Evolutionary conservation across 1,284 basidiomycete genomes (phyloP), one percentile per base, ranked within the genome.

Genomic region (Leccinum variabile): DNA sequence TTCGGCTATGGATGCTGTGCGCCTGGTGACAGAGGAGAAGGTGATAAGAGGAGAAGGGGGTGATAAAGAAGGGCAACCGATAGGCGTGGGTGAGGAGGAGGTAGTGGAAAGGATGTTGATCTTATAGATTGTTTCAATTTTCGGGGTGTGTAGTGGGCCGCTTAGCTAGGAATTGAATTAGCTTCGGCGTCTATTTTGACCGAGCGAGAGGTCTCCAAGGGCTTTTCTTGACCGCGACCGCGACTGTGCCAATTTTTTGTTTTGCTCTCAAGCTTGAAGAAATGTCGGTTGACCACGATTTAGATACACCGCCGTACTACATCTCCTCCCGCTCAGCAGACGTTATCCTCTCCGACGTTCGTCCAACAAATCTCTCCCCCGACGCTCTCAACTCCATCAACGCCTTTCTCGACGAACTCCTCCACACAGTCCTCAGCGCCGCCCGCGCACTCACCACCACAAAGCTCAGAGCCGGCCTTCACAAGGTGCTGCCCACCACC

Each of bases 281-380:
- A 56, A 73, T 76, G 74, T 61, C 44, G 32, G 50, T 58, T 44
- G 41, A 18, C n/a, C n/a, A 44, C 41, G 72, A 69, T 55, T 41
- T 57, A 59, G 66, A 63, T 50, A 57, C 55, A 59, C 84, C 84
- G 60, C 89, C 90, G 5, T 80, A 77, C 57, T 95, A 92, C 77
- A 86, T 96, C 67, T 92, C 90, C 39, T 76, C 86, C 22, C 84
- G 87, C 66, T 92, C 91, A 53, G 93, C 94, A 60, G 91, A 96
- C 77, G 86, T 93, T 63, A 90, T 96, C 71, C 87, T 97, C 58
- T 94, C 92, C 61, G 94, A 96, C 70, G 86, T 95, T 63, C 88
- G 94, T 33, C 93, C 93, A n/a, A 94, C 92, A 65, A 90, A 88
- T 72, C 84, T 96, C 74, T 86, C 87, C 63, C 72, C 82, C 16